A percentile compares a stretch with the other conserved stretches of the same genome.
These are phyloP conservation scores for Astrothelium subdiscretum DNA, from an alignment of 495 filamentous ascomycete species.

Conservation along the genomic window DNA sequence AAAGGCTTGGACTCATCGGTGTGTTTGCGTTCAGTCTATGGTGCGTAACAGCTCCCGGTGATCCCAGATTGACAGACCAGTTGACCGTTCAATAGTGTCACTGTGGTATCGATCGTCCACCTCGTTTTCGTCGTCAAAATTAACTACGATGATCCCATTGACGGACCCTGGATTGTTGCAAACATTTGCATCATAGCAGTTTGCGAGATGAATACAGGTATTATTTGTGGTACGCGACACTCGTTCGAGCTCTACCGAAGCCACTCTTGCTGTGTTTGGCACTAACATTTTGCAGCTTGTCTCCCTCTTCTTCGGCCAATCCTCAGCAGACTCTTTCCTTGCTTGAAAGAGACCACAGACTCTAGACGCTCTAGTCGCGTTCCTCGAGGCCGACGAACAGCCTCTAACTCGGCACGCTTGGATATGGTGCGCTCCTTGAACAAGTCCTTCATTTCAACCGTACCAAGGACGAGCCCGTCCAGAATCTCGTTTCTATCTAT, in stretches of 20 bases:
- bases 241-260: no score
- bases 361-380: not conserved
- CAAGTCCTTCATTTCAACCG: not conserved
- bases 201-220: not conserved
- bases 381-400: not conserved
- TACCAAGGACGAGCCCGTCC: not conserved
- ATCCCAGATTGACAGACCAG: no score
- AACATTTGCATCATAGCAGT: not conserved
- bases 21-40: not conserved
- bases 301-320: not conserved
- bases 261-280: not conserved
- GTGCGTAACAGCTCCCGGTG: not conserved
- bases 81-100: not conserved
- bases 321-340: not conserved
- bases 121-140: not conserved
- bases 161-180: not conserved
- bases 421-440: not conserved
- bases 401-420: not conserved
- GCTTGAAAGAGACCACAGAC: not conserved
- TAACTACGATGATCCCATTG: not conserved
- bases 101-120: not conserved
- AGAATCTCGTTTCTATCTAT: not conserved
- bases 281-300: not conserved
- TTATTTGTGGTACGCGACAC: not conserved
- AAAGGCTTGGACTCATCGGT: not conserved